Evolutionary conservation across 768 basidiomycete genomes (phyloP).

Genomic region (Lactifluus subvellereus): DNA sequence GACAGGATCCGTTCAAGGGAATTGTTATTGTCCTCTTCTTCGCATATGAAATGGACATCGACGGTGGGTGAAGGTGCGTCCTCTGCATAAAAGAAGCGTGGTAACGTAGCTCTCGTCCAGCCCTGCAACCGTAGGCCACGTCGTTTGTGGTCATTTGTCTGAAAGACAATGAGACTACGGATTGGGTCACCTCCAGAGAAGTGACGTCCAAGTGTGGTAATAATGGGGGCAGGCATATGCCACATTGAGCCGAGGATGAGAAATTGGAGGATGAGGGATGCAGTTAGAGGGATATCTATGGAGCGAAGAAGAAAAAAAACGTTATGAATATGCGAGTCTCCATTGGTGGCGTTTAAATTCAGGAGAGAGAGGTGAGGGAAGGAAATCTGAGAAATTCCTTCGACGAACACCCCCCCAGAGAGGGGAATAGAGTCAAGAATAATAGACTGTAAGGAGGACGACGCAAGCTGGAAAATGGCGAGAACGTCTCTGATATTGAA

Average conservation of each 20-base stretch:
- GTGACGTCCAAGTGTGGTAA: slow-evolving; percentile 14
- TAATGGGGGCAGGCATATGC: slow-evolving; percentile 18
- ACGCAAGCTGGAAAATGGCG: slow-evolving; percentile 9
- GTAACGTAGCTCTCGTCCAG: slow-evolving; percentile 11
- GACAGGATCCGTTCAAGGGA: slow-evolving; percentile 16
- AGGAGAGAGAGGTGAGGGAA: slow-evolving; percentile 18
- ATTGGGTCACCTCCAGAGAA: slow-evolving; percentile 16
- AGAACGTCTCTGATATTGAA: slow-evolving; percentile 17
- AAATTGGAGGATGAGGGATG: slow-evolving; percentile 14
- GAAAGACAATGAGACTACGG: slow-evolving; percentile 17
- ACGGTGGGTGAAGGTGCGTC: slow-evolving; percentile 10
- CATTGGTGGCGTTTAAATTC: slow-evolving; percentile 12
- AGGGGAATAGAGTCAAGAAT: slow-evolving; percentile 20
- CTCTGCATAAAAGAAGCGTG: slow-evolving; percentile 16
- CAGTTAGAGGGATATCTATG: slow-evolving; percentile 10
- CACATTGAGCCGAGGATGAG: slow-evolving; percentile 18
- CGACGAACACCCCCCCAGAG: slow-evolving; percentile 8
- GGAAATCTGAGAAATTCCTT: slow-evolving; percentile 2
- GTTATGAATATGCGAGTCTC: slow-evolving; percentile 18
- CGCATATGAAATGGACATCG: slow-evolving; percentile 22
- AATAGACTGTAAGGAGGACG: slow-evolving; percentile 17
- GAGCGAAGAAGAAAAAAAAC: slow-evolving; percentile 18
- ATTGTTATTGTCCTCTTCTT: slow-evolving; percentile 15
- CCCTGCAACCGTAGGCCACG: slow-evolving; percentile 18
- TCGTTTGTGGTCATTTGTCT: slow-evolving; percentile 7